Evolutionary conservation across 495 filamentous ascomycete genomes (phyloP).

Genomic region (Neurospora cerealis): DNA sequence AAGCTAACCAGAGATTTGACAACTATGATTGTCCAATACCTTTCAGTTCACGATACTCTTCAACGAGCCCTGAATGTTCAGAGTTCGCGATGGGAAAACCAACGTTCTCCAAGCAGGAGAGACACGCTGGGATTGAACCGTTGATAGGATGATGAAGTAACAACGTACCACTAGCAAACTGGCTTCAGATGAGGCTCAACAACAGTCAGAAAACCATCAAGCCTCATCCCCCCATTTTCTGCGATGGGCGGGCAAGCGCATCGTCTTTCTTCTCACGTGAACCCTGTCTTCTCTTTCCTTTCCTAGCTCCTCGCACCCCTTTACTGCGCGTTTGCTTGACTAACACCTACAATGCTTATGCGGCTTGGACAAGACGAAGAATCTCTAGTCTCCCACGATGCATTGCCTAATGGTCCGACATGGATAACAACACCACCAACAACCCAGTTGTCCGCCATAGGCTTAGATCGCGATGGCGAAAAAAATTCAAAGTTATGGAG

Average conservation of each 20-base stretch:
- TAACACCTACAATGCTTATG: neutral
- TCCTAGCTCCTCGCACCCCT: neutral
- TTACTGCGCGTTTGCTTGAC: neutral
- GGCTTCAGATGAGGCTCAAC: neutral
- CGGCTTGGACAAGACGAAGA: neutral
- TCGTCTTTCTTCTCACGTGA: neutral
- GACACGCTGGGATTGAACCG: neutral
- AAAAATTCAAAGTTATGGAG: neutral
- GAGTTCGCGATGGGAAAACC: neutral
- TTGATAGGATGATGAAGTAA: neutral
- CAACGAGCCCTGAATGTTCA: neutral
- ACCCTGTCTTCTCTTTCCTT: neutral
- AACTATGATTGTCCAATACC: neutral
- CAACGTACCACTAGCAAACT: neutral
- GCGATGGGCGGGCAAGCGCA: neutral
- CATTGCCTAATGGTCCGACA: neutral
- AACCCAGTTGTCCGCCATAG: neutral
- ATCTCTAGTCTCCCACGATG: neutral
- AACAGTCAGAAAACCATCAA: neutral
- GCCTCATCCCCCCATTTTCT: neutral
- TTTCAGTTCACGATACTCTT: neutral
- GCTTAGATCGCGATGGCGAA: neutral
- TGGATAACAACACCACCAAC: neutral
- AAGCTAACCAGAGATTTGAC: neutral
- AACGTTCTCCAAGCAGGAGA: neutral